Base-by-base conservation (phyloP, 2,329 filamentous ascomycete species). In the Nemania abortiva region DNA sequence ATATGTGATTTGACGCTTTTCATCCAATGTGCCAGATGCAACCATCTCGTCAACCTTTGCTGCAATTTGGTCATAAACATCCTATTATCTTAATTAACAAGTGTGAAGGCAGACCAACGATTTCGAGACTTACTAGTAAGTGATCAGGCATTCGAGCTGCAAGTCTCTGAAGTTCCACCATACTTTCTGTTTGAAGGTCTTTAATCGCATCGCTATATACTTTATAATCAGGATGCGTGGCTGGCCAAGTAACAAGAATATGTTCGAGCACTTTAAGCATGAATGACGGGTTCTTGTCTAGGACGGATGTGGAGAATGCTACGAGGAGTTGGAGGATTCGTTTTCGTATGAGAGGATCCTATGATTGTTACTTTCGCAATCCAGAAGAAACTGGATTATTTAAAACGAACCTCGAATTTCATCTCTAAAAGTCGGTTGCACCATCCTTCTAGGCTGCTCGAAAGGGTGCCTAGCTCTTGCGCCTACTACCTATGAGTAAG, bases 141-240 rank as follows among this genome's bases (percentile, higher is more conserved):
- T 97, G 92, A 78, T 98, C 93, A 0, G 96, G 92, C 86, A 98
- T 97, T 75, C 94, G 93, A 70, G 93, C 90, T 6, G 95, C 95
- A 49, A 99, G 85, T 65, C 95, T 89, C 76, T 97, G 94, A 68
- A 98, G 85, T 79, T 99, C 95, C 65, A 94, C 87, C 80, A 94
- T 94, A 75, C 93, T 92, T 76, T 97, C 89, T 3, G 88, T 89
- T 78, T 98, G 94, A 18, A 99, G 86, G 66, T 97, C 93, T 77
- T 95, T 96, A 42, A 98, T 92, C 0, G 95, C 91, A 72, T 98
- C 96, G 15, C 92, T 94, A 79, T 95, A 97, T 2, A 89, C 84
- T 49, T 88, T 86, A 74, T 92, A 88, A 53, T 91, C 88, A 2
- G 91, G 90, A 64, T 92, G 88, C 52, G 93, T 89, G 3, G 88